Percentiles rank a stretch among this genome's conserved stretches.
Conservation (phyloP, 306 rosid genomes). For the Arachis hypogaea region DNA sequence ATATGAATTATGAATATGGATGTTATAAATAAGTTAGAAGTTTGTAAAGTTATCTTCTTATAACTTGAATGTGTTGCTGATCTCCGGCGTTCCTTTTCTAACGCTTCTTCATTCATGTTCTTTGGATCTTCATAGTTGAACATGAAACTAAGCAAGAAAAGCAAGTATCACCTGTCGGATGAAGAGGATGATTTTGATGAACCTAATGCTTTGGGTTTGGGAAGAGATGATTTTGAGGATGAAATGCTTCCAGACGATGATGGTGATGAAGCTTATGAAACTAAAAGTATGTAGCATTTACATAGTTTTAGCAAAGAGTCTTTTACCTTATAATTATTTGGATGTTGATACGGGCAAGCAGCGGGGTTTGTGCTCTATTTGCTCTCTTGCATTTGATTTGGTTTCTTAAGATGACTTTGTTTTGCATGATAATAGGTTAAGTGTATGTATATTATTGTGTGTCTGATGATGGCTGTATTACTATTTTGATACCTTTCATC, state of each 20-base stretch:
- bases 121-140: conserved; percentile 52
- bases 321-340: not conserved
- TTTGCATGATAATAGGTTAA: conserved; percentile 3
- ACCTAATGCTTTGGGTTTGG: conserved; percentile 59
- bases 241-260: conserved; percentile 59
- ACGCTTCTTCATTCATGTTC: not conserved
- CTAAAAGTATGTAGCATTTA: conserved; percentile 41
- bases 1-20: not conserved
- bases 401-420: conserved; percentile 1
- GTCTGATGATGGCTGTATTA: not conserved
- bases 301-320: conserved; percentile 6
- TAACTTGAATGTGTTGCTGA: conserved; percentile 5
- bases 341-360: not conserved
- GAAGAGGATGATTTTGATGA: conserved; percentile 75
- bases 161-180: conserved; percentile 80
- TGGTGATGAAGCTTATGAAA: conserved; percentile 40
- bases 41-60: not conserved
- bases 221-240: conserved; percentile 81
- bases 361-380: conserved; percentile 4
- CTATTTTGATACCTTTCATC: not conserved
- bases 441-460: not conserved
- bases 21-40: not conserved
- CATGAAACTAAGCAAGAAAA: conserved; percentile 63
- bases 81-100: not conserved
- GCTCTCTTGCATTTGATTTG: not conserved